phyloP scores from a whole-genome alignment of 768 basidiomycete genomes.

The Rhodocollybia butyracea region DNA sequence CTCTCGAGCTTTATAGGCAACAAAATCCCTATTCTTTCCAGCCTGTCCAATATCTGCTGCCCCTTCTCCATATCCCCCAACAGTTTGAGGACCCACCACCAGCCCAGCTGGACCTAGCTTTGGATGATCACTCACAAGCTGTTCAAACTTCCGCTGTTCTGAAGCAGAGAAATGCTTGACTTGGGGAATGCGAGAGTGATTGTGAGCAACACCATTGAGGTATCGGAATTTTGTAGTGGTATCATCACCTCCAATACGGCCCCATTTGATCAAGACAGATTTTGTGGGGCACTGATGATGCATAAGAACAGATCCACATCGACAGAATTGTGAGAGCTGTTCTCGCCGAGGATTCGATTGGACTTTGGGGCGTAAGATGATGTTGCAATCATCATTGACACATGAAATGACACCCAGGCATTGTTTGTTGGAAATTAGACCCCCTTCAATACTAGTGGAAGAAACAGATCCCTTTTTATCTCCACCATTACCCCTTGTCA shows the following conservation, averaged over 20 bases:
- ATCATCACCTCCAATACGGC: neutral
- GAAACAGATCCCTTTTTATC: neutral
- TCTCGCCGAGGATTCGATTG: neutral
- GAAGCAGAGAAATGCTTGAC: neutral
- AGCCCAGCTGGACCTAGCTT: neutral
- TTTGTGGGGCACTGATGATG: neutral
- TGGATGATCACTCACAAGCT: neutral
- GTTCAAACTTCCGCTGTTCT: neutral
- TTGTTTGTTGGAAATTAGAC: neutral
- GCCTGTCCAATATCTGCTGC: neutral
- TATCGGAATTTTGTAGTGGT: neutral
- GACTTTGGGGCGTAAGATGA: neutral
- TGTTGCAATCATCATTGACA: neutral
- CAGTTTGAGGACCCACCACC: neutral
- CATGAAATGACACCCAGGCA: neutral
- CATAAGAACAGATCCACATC: neutral
- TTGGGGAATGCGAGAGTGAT: neutral
- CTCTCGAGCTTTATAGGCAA: neutral
- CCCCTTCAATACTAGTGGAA: neutral
- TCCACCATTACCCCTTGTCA: neutral
- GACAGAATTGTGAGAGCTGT: neutral
- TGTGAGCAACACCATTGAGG: neutral
- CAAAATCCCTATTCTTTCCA: neutral
- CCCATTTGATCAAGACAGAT: neutral
- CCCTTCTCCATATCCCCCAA: neutral